phyloP scores from a whole-genome alignment of 1,284 basidiomycete species.

The Ceratobasidium sp. region DNA sequence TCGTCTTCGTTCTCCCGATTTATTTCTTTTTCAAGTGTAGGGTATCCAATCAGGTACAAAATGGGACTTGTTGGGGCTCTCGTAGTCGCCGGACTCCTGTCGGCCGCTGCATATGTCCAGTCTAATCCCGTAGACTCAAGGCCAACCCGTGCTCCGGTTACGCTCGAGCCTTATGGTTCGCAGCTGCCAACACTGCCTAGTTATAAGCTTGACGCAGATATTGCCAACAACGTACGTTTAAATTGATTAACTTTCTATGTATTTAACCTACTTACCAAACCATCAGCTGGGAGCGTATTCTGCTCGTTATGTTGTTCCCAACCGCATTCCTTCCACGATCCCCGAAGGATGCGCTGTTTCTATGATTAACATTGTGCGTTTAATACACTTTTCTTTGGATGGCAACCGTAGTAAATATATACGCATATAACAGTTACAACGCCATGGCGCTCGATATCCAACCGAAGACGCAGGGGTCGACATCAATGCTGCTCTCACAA shows the following conservation, averaged over 20 bases:
- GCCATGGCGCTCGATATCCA: slow-evolving; percentile 85
- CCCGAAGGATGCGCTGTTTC: slow-evolving; percentile 60
- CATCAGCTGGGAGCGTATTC: slow-evolving; percentile 43
- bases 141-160: background rate
- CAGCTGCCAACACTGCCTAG: background rate
- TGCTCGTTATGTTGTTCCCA: slow-evolving; percentile 38
- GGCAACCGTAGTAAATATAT: slow-evolving; percentile 32
- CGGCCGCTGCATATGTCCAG: slow-evolving; percentile 16
- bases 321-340: slow-evolving; percentile 18
- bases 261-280: background rate
- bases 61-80: slow-evolving; percentile 1
- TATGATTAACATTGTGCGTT: slow-evolving; percentile 73
- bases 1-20: background rate
- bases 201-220: slow-evolving; percentile 7
- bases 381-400: background rate
- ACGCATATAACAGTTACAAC: slow-evolving; percentile 68
- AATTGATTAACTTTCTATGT: background rate
- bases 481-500: slow-evolving; percentile 62
- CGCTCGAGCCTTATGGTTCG: background rate
- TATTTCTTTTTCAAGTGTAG: background rate
- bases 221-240: slow-evolving; percentile 15
- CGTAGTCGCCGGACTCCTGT: slow-evolving; percentile 11
- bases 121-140: slow-evolving; percentile 2
- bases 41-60: slow-evolving; percentile 9
- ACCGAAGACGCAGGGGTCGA: slow-evolving; percentile 62